Evolutionary conservation across 2,329 filamentous ascomycete species (phyloP).

Genomic region (Rhynchosporium graminicola): DNA sequence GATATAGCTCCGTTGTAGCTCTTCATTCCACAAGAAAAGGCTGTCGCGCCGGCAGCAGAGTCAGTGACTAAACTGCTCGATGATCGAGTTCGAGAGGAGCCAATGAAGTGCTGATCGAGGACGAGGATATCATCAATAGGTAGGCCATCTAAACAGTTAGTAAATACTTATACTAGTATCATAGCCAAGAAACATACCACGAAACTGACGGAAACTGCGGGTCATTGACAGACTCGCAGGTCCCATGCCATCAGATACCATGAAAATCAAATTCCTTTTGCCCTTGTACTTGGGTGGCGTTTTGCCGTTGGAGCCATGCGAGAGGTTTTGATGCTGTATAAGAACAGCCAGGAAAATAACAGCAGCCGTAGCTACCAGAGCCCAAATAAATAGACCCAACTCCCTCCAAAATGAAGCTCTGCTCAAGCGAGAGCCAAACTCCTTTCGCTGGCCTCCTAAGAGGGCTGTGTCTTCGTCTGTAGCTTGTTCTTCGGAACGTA

Average conservation of each 20-base stretch:
- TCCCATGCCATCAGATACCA: conserved; percentile 99
- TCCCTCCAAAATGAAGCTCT: conserved; percentile 68
- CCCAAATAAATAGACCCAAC: conserved; percentile 77
- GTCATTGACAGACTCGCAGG: conserved; percentile 88
- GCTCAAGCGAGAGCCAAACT: conserved; percentile 31
- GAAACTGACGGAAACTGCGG: conserved; percentile 79
- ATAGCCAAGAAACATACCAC: conserved; percentile 43
- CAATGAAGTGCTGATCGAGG: conserved; percentile 87
- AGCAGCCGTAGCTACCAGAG: conserved; percentile 73
- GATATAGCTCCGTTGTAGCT: conserved; percentile 97
- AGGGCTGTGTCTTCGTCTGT: conserved; percentile 47
- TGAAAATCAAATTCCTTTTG: conserved; percentile 95
- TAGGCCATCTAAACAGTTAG: conserved; percentile 53
- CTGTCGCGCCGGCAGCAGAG: conserved; percentile 94
- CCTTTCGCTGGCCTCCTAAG: conserved; percentile 38
- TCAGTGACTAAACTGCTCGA: conserved; percentile 87
- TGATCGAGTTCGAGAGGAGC: conserved; percentile 83
- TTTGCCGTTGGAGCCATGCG: conserved; percentile 59
- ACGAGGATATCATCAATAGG: conserved; percentile 73
- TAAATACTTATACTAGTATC: not conserved
- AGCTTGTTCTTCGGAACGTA: conserved; percentile 55
- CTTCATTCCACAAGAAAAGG: conserved; percentile 90
- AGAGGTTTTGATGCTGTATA: conserved; percentile 69
- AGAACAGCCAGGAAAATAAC: conserved; percentile 81
- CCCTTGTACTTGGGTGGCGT: conserved; percentile 46